phyloP scores from a whole-genome alignment of 1,284 basidiomycete genomes.

The Ustilago hordei region DNA sequence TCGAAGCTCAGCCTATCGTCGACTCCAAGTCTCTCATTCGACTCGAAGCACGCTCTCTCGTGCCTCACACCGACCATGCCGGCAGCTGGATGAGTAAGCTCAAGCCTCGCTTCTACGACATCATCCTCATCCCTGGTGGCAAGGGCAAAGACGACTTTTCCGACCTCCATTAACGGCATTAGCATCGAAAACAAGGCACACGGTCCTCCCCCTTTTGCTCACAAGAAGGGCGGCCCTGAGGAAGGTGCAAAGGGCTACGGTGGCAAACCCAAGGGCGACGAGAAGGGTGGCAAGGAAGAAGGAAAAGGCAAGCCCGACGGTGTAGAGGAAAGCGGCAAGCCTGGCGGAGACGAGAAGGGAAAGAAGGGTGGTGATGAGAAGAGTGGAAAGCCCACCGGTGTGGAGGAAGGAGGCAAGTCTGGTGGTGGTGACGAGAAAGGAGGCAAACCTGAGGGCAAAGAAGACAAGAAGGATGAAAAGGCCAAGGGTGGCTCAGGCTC shows the following conservation, averaged over 20 bases:
- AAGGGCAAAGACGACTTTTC: constrained; percentile 10
- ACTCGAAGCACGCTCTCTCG: constrained; percentile 7
- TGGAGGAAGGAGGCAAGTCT: constrained; percentile 9
- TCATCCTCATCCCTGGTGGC: constrained; percentile 15
- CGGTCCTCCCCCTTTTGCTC: constrained; percentile 18
- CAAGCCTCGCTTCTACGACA: constrained; percentile 25
- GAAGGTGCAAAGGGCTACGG: constrained; percentile 1
- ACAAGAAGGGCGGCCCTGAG: constrained; percentile 12
- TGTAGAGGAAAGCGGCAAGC: constrained; percentile 5
- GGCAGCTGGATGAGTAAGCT: constrained; percentile 7
- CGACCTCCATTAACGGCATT: constrained; percentile 13
- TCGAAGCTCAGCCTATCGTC: constrained; percentile 24
- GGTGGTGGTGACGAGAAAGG: neutral
- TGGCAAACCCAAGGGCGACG: constrained; percentile 3
- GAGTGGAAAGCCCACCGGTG: constrained; percentile 5
- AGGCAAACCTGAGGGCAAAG: constrained; percentile 2
- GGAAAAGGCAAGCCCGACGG: neutral
- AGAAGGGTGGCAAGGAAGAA: neutral
- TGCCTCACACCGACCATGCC: neutral
- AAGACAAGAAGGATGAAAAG: neutral
- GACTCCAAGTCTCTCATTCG: neutral
- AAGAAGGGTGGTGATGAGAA: neutral
- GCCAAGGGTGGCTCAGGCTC: neutral
- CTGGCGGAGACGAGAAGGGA: neutral
- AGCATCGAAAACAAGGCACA: constrained; percentile 11